phyloP scores from a whole-genome alignment of 2,329 filamentous ascomycete species.

The Colletotrichum truncatum region DNA sequence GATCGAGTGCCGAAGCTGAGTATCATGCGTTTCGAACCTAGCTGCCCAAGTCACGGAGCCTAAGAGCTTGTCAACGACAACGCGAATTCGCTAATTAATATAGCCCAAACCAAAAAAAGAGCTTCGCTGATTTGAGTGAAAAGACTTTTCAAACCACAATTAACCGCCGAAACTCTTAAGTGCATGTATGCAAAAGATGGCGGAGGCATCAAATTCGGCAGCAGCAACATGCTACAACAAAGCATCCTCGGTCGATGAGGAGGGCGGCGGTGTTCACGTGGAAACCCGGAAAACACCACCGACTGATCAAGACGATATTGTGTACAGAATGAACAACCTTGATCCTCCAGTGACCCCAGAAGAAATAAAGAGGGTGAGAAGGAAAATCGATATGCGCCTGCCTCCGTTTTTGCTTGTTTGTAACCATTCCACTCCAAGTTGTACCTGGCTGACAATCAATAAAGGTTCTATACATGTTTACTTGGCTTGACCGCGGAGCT shows the following conservation, averaged over 20 bases:
- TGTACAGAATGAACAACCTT: conserved; percentile 28
- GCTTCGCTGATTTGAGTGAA: too few relatives aligned
- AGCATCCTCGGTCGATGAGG: neutral
- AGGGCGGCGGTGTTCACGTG: neutral
- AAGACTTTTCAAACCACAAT: too few relatives aligned
- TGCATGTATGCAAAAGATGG: neutral
- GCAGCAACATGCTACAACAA: neutral
- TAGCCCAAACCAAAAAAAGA: too few relatives aligned
- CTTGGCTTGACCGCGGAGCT: conserved; percentile 27
- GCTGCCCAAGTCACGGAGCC: too few relatives aligned
- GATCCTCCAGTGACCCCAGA: conserved; percentile 26
- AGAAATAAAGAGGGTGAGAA: conserved; percentile 27
- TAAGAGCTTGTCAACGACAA: too few relatives aligned
- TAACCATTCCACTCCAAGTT: neutral
- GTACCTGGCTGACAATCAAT: neutral
- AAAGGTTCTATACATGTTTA: conserved; percentile 20
- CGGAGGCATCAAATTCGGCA: neutral
- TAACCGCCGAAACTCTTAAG: neutral
- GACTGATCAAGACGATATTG: conserved; percentile 15
- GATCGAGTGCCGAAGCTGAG: too few relatives aligned
- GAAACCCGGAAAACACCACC: neutral
- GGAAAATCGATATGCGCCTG: conserved; percentile 32
- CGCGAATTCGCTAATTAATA: too few relatives aligned
- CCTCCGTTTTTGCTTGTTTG: conserved; percentile 17
- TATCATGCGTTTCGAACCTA: too few relatives aligned